phyloP scores from a whole-genome alignment of 1,284 basidiomycete genomes.

The Sanghuangporus sanghuang region DNA sequence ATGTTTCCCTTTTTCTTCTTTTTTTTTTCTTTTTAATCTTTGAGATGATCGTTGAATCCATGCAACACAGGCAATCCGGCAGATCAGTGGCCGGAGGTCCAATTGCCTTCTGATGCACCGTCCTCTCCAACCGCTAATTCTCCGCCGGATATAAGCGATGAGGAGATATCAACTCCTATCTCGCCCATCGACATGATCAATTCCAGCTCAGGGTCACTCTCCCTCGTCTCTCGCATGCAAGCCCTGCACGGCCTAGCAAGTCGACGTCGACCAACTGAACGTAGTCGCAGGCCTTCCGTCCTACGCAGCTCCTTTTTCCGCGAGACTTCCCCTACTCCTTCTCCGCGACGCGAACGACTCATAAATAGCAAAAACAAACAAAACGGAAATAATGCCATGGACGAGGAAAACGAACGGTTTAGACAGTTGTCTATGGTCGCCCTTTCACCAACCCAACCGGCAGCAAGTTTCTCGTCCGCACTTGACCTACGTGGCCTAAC shows the following conservation, averaged over 20 bases:
- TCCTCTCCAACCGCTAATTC: slow-evolving; percentile 1
- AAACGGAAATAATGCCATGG: neutral
- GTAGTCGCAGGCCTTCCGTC: slow-evolving; percentile 5
- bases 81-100: slow-evolving; percentile 14
- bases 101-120: neutral
- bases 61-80: neutral
- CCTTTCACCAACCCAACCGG: neutral
- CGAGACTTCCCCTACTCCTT: slow-evolving; percentile 10
- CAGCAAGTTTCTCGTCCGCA: slow-evolving; percentile 3
- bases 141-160: slow-evolving; percentile 5
- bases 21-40: neutral
- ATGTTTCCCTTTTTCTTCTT: neutral
- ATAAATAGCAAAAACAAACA: neutral
- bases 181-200: slow-evolving; percentile 15
- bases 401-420: slow-evolving; percentile 1
- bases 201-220: slow-evolving; percentile 11
- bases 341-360: slow-evolving; percentile 12
- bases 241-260: slow-evolving; percentile 16
- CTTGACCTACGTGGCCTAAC: slow-evolving; percentile 6
- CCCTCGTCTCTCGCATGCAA: slow-evolving; percentile 19
- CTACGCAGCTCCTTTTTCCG: slow-evolving; percentile 13
- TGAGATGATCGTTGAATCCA: neutral
- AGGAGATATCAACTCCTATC: slow-evolving; percentile 9
- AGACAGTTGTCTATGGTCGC: slow-evolving; percentile 1
- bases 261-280: slow-evolving; percentile 12